Evolutionary conservation across 495 filamentous ascomycete species (phyloP).

Genomic region (Ramalina peruviana): DNA sequence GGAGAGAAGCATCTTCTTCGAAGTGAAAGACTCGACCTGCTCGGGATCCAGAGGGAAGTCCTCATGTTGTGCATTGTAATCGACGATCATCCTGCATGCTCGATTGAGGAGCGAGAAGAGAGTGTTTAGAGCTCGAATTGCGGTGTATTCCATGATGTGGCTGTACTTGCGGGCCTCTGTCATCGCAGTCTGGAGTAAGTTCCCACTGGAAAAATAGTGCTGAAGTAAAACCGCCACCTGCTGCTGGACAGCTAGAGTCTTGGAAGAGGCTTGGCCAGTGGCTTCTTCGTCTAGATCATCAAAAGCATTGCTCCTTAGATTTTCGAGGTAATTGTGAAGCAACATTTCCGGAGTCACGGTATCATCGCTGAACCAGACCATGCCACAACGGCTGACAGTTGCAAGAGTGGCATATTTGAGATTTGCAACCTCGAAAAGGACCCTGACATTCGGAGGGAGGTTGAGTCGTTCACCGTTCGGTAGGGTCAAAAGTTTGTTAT

Average conservation of each 20-base stretch:
- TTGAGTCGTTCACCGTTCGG: constrained; percentile 96
- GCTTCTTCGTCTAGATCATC: constrained; percentile 90
- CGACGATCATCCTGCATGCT: constrained; percentile 74
- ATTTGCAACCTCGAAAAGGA: constrained; percentile 99
- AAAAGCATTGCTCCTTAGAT: constrained; percentile 64
- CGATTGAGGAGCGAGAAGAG: constrained; percentile 93
- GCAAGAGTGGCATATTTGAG: constrained; percentile 94
- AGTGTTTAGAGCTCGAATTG: constrained; percentile 78
- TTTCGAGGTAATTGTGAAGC: constrained; percentile 77
- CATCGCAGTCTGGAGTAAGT: constrained; percentile 65
- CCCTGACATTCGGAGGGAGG: constrained; percentile 83
- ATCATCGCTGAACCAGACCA: constrained; percentile 99
- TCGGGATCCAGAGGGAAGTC: constrained; percentile 87
- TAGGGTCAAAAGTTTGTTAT: constrained; percentile 93
- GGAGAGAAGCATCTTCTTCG: constrained; percentile 84
- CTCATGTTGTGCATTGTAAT: constrained; percentile 85
- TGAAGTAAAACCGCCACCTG: constrained; percentile 66
- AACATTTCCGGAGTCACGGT: constrained; percentile 89
- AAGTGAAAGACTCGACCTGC: constrained; percentile 73
- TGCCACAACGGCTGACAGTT: constrained; percentile 96
- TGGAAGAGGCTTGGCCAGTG: constrained; percentile 63
- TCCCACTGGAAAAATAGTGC: constrained; percentile 57
- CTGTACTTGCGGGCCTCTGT: constrained; percentile 60
- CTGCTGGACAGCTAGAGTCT: constrained; percentile 59
- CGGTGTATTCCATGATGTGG: constrained; percentile 97